Conservation (phyloP, 441 rosid genomes). For the Erysimum cheiri region DNA sequence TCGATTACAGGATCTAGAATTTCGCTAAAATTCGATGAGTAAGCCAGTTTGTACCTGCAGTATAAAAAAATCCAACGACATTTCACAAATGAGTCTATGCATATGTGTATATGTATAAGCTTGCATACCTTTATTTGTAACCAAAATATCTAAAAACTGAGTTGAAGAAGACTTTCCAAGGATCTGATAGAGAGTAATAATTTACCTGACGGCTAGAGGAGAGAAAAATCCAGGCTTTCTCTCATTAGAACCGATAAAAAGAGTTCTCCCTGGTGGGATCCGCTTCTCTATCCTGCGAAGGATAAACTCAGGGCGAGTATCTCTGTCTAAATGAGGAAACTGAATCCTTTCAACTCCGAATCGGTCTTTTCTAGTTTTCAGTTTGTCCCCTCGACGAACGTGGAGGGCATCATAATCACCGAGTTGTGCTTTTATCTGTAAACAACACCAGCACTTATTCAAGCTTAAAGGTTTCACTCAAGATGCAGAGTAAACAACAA, state of each 20-base stretch:
- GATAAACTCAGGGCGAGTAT: conserved; percentile 86
- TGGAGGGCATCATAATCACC: conserved; percentile 95
- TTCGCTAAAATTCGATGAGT: conserved; percentile 77
- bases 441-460: conserved; percentile 31
- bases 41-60: conserved; percentile 85
- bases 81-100: conserved; percentile 5
- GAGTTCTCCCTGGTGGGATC: conserved; percentile 80
- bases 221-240: conserved; percentile 84
- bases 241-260: conserved; percentile 95
- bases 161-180: background rate
- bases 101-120: conserved; percentile 16
- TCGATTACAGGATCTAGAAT: conserved; percentile 75
- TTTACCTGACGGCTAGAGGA: conserved; percentile 77
- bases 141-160: background rate
- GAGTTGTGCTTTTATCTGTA: conserved; percentile 73
- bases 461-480: conserved; percentile 23
- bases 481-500: conserved; percentile 1
- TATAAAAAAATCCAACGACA: conserved; percentile 14
- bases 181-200: background rate
- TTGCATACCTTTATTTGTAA: conserved; percentile 10
- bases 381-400: conserved; percentile 94
- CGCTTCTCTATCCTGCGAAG: conserved; percentile 76
- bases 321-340: conserved; percentile 95
- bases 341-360: conserved; percentile 78
- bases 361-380: conserved; percentile 89